These are phyloP conservation scores for Nannizziopsis barbatae DNA, from an alignment of 2,329 filamentous ascomycete species.

Conservation along the genomic window DNA sequence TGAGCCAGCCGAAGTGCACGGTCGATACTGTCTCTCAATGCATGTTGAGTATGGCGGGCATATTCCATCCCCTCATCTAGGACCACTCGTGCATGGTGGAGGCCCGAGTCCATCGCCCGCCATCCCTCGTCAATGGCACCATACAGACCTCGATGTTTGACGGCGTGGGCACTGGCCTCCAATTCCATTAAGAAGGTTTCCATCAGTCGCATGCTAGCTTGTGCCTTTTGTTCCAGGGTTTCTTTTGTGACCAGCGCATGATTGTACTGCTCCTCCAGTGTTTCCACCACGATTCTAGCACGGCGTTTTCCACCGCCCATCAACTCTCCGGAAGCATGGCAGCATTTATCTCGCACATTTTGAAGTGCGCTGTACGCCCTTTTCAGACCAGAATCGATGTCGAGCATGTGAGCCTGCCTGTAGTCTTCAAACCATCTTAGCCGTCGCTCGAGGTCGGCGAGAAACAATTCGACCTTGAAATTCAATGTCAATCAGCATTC, in stretches of 20 bases:
- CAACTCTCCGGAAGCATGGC: conserved; percentile 78
- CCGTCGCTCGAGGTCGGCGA: conserved; percentile 74
- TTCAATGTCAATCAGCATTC: neutral
- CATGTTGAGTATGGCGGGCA: conserved; percentile 69
- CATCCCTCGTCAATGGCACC: conserved; percentile 69
- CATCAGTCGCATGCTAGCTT: conserved; percentile 74
- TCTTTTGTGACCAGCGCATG: conserved; percentile 74
- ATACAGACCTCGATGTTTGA: conserved; percentile 65
- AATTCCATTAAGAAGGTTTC: conserved; percentile 78
- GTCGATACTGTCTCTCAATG: conserved; percentile 74
- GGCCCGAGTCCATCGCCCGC: conserved; percentile 66
- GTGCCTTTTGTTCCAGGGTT: conserved; percentile 82
- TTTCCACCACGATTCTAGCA: conserved; percentile 83
- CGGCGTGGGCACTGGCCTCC: conserved; percentile 67
- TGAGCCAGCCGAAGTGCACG: conserved; percentile 62
- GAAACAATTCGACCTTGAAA: conserved; percentile 36
- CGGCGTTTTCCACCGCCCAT: conserved; percentile 75
- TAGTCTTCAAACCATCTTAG: conserved; percentile 84
- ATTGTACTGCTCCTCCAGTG: conserved; percentile 75
- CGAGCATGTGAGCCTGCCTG: conserved; percentile 66
- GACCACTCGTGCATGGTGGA: conserved; percentile 62
- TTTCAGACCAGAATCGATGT: conserved; percentile 71
- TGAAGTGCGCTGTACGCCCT: conserved; percentile 77
- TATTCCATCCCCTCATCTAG: conserved; percentile 72
- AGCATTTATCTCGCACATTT: conserved; percentile 77